phyloP scores from a whole-genome alignment of 2,329 filamentous ascomycete species.

The Fusarium sp. region DNA sequence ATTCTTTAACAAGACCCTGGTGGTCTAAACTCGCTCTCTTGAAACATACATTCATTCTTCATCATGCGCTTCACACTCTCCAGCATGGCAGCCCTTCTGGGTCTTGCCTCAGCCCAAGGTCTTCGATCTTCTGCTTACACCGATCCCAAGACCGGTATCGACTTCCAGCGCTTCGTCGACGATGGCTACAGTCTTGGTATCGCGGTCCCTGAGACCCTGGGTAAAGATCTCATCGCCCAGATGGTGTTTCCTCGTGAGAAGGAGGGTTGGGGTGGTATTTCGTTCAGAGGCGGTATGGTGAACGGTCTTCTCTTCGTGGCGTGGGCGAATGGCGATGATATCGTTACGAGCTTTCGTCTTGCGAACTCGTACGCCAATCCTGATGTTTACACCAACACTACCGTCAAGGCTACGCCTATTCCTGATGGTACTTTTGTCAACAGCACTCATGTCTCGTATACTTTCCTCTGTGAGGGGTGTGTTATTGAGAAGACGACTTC shows the following conservation, averaged over 20 bases:
- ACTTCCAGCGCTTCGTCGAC: slow-evolving; percentile 53
- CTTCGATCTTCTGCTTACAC: slow-evolving; percentile 49
- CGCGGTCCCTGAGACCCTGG: slow-evolving; percentile 60
- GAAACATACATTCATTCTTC: slow-evolving; percentile 4
- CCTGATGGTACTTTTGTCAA: slow-evolving; percentile 64
- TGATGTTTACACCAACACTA: slow-evolving; percentile 56
- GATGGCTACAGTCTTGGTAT: slow-evolving; percentile 62
- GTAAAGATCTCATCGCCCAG: slow-evolving; percentile 66
- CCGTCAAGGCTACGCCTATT: slow-evolving; percentile 56
- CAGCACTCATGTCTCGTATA: slow-evolving; percentile 64
- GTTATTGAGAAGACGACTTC: slow-evolving; percentile 51
- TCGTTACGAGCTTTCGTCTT: slow-evolving; percentile 49
- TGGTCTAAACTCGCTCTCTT: slow-evolving; percentile 28
- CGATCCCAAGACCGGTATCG: slow-evolving; percentile 59
- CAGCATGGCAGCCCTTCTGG: slow-evolving; percentile 33
- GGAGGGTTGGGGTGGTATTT: slow-evolving; percentile 60
- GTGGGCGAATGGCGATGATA: slow-evolving; percentile 60
- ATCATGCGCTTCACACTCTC: slow-evolving; percentile 37
- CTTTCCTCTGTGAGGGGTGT: slow-evolving; percentile 63
- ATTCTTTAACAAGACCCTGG: slow-evolving; percentile 38
- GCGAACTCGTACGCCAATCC: slow-evolving; percentile 60
- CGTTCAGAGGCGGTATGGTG: slow-evolving; percentile 60
- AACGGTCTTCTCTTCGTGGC: slow-evolving; percentile 61
- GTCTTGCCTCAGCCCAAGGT: slow-evolving; percentile 38
- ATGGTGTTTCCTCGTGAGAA: slow-evolving; percentile 58